Conservation (phyloP, 345 rosid genomes). For the Brassica nigra region DNA sequence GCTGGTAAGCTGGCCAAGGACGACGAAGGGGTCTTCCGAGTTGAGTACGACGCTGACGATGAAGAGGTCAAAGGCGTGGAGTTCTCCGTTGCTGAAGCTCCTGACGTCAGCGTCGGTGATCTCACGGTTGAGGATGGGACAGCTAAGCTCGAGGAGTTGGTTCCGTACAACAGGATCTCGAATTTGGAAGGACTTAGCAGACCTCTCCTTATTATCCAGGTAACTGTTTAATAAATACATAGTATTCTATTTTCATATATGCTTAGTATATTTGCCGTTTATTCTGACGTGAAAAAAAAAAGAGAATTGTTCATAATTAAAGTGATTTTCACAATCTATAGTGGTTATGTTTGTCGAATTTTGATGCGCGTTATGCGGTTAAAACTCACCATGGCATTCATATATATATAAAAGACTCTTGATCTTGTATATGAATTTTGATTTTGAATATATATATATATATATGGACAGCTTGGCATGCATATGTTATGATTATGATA, state of each 20-base stretch:
- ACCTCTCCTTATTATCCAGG: conserved; percentile 81
- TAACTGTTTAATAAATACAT: conserved; percentile 25
- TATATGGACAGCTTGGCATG: too few relatives aligned
- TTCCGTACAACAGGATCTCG: conserved; percentile 66
- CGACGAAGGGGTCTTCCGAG: conserved; percentile 73
- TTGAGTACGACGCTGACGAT: conserved; percentile 66
- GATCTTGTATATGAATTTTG: too few relatives aligned
- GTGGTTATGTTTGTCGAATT: too few relatives aligned
- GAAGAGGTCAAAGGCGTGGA: conserved; percentile 74
- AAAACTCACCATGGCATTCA: too few relatives aligned
- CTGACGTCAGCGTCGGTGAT: conserved; percentile 60
- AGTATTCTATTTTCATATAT: not conserved
- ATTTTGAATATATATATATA: too few relatives aligned
- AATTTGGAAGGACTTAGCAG: conserved; percentile 76
- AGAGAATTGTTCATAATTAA: too few relatives aligned
- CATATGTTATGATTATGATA: not conserved
- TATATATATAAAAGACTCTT: too few relatives aligned
- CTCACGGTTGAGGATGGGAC: conserved; percentile 70
- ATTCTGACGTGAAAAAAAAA: not conserved
- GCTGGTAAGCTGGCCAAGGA: conserved; percentile 85
- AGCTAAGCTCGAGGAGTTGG: conserved; percentile 56
- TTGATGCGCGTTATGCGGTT: too few relatives aligned
- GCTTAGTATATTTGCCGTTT: not conserved
- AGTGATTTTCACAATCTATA: too few relatives aligned
- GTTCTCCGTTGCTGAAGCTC: conserved; percentile 60